Conservation (phyloP, 257 asterid genomes). For the Solanum clarkiae region DNA sequence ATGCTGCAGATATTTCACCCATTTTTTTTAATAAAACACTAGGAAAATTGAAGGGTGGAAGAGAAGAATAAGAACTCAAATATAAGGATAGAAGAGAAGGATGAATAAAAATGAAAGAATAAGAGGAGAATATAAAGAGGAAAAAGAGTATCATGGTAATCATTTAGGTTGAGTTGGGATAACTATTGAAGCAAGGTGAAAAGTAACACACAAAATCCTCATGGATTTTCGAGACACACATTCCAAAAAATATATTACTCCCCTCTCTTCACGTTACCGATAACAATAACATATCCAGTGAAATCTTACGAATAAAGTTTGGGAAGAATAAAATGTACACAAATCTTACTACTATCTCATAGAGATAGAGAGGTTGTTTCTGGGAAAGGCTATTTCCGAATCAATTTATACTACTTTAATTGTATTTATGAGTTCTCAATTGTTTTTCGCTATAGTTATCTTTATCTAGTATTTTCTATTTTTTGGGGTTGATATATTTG, state of each 20-base stretch:
- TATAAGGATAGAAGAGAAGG: neutral
- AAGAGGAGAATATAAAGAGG: conserved; percentile 18
- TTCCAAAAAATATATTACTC: neutral
- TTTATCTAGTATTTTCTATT: too few species aligned
- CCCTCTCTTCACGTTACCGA: too few species aligned
- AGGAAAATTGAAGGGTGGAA: neutral
- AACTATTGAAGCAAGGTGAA: neutral
- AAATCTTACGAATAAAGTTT: too few species aligned
- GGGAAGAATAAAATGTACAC: too few species aligned
- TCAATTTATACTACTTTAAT: too few species aligned
- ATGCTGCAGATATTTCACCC: conserved; percentile 60
- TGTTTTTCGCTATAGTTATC: too few species aligned
- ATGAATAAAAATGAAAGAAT: conserved; percentile 15
- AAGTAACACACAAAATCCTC: conserved; percentile 31
- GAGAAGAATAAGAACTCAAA: neutral
- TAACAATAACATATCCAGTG: too few species aligned
- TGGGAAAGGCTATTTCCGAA: too few species aligned
- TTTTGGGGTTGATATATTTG: too few species aligned
- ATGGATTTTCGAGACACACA: conserved; percentile 41
- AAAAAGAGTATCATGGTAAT: conserved; percentile 6
- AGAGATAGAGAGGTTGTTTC: too few species aligned
- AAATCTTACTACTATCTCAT: too few species aligned
- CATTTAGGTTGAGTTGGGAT: conserved; percentile 12
- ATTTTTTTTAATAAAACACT: conserved; percentile 8
- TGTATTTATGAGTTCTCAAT: too few species aligned